phyloP scores from a whole-genome alignment of 2,329 filamentous ascomycete species.

The Akanthomyces lecanii region DNA sequence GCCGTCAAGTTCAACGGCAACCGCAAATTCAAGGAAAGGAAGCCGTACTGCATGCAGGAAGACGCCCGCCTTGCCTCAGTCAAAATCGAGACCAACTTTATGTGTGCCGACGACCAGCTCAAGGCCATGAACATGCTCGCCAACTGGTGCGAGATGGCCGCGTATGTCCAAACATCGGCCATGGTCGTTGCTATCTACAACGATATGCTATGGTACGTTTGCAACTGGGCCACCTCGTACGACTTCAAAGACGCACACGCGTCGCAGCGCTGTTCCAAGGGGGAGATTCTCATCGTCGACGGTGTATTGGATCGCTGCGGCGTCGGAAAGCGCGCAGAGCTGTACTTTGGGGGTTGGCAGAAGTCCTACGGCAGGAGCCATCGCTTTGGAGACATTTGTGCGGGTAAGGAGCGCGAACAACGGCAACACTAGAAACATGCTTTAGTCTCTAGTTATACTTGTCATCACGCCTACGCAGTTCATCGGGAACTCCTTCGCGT shows the following conservation, averaged over 20 bases:
- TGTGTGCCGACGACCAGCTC: background rate
- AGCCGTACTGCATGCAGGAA: background rate
- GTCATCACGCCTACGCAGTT: too few species aligned
- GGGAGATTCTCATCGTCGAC: background rate
- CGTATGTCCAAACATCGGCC: background rate
- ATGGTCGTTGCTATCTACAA: background rate
- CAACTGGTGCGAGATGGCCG: conserved; percentile 14
- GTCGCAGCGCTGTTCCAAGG: background rate
- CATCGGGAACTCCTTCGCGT: too few species aligned
- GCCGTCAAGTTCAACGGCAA: background rate
- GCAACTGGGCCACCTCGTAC: background rate
- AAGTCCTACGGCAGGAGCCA: too few species aligned
- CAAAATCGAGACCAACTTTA: background rate
- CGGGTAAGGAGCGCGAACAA: too few species aligned
- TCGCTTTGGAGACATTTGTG: too few species aligned
- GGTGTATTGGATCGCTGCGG: too few species aligned
- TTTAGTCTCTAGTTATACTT: too few species aligned
- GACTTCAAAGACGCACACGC: too few species aligned
- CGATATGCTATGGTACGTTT: conserved; percentile 12
- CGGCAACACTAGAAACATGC: too few species aligned
- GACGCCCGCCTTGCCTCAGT: background rate
- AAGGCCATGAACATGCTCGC: conserved; percentile 8
- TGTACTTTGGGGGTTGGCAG: too few species aligned
- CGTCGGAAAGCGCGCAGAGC: conserved; percentile 28
- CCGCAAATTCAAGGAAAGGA: background rate